Conservation (phyloP, 139 green algal species). For the Chlorella vulgaris region DNA sequence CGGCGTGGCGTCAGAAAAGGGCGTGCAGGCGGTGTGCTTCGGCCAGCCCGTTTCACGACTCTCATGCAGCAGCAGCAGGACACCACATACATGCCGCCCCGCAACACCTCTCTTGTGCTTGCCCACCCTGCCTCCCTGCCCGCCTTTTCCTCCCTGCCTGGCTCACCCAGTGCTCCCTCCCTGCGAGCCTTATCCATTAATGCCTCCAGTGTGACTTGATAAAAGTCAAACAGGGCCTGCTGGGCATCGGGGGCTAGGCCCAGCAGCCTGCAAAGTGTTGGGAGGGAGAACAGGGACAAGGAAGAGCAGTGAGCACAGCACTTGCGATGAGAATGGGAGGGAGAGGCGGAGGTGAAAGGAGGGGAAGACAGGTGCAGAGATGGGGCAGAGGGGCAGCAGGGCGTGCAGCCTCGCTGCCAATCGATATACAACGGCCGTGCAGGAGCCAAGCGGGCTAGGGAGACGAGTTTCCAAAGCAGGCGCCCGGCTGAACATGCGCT, state of each 20-base stretch:
- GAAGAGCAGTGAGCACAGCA: neutral
- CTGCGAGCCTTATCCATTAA: slow-evolving; percentile 44
- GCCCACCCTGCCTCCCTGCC: neutral
- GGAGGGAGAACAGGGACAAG: neutral
- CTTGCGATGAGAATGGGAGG: neutral
- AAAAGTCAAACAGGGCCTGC: slow-evolving; percentile 67
- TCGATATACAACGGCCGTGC: neutral
- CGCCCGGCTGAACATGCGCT: no score
- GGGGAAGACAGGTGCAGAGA: no score
- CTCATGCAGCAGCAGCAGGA: no score
- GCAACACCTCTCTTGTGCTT: neutral
- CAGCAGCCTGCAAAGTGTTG: slow-evolving; percentile 47
- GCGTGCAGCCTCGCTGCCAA: no score
- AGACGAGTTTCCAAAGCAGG: no score
- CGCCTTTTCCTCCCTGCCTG: neutral
- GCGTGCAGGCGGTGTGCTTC: no score
- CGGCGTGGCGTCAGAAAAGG: no score
- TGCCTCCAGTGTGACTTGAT: slow-evolving; percentile 54
- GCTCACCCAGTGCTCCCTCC: slow-evolving; percentile 53
- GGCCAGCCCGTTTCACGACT: no score
- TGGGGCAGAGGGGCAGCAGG: no score
- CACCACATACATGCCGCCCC: no score
- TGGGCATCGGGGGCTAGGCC: slow-evolving; percentile 58
- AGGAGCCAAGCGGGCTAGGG: no score
- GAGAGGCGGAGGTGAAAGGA: neutral